Evolutionary conservation across 2,329 filamentous ascomycete genomes (phyloP).

Genomic region (Sclerotinia borealis): DNA sequence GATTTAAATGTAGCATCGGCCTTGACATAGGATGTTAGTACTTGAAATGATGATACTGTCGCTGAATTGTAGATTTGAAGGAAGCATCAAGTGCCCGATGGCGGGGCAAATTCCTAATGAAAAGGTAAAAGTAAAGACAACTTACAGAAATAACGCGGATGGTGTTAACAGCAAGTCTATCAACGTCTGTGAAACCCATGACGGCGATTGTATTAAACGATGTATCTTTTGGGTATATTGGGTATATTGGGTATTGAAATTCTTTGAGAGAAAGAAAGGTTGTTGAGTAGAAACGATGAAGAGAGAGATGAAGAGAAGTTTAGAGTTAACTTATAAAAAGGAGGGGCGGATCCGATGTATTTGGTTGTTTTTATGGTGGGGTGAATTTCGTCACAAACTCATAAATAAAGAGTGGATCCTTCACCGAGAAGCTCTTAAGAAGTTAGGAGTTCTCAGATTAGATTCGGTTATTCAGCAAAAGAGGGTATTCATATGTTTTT

Average conservation of each 20-base stretch:
- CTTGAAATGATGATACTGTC: conserved; percentile 9
- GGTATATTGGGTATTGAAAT: not conserved
- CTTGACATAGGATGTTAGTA: conserved; percentile 43
- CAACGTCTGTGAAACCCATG: conserved; percentile 85
- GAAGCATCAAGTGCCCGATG: conserved; percentile 29
- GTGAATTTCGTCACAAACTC: conserved; percentile 1
- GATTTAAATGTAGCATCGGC: conserved; percentile 94
- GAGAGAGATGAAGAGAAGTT: conserved; percentile 4
- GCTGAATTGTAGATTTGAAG: conserved; percentile 17
- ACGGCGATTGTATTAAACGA: conserved; percentile 21
- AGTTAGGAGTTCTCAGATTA: no score
- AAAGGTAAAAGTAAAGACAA: conserved; percentile 33
- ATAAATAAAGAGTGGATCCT: no score
- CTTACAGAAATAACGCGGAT: conserved; percentile 93
- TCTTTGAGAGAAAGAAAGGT: not conserved
- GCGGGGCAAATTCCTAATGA: conserved; percentile 32
- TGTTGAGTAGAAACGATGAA: conserved; percentile 4
- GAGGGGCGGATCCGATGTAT: conserved; percentile 7
- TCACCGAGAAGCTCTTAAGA: no score
- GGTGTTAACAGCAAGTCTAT: conserved; percentile 93
- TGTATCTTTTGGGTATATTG: not conserved
- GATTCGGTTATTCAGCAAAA: no score
- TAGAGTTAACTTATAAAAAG: not conserved
- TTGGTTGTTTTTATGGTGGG: conserved; percentile 3
- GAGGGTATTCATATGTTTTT: no score